phyloP scores from a whole-genome alignment of 2,329 filamentous ascomycete species.

The Cryphonectria carpinicola region DNA sequence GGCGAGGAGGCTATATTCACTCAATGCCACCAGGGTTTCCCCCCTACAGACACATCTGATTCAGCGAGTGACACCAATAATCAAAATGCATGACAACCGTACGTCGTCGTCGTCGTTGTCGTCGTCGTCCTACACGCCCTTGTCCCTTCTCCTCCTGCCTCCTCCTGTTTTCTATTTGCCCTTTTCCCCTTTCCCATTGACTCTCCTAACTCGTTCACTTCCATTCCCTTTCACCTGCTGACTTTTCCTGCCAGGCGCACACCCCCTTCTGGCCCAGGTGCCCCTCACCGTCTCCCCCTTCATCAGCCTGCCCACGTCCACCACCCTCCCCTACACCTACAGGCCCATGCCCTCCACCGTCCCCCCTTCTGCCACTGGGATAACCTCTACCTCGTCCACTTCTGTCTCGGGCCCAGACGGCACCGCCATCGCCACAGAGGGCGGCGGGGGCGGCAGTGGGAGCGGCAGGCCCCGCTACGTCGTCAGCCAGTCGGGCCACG shows the following conservation, averaged over 20 bases:
- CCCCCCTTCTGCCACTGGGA: conserved; percentile 69
- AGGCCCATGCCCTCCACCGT: conserved; percentile 86
- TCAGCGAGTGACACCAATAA: neutral
- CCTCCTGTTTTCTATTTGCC: neutral
- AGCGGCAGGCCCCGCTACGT: conserved; percentile 68
- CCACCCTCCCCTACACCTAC: conserved; percentile 95
- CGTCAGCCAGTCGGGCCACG: conserved; percentile 75
- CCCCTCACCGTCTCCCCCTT: conserved; percentile 94
- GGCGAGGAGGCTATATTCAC: neutral
- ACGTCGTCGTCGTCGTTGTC: conserved; percentile 18
- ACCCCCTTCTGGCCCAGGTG: conserved; percentile 88
- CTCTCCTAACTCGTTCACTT: neutral
- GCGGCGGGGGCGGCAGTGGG: conserved; percentile 42
- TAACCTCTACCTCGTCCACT: conserved; percentile 46
- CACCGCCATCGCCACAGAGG: conserved; percentile 31
- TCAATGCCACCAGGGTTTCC: neutral
- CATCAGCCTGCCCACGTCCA: conserved; percentile 84
- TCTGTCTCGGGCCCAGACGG: conserved; percentile 36
- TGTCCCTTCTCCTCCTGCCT: neutral
- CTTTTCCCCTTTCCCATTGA: neutral
- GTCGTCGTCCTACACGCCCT: too few species aligned
- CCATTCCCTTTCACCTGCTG: conserved; percentile 3
- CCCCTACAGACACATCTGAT: neutral
- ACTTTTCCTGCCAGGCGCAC: conserved; percentile 61
- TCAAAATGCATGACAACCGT: conserved; percentile 46